These are phyloP conservation scores for Syncephalastrum monosporum DNA, from an alignment of 371 early-diverging fungal genomes.

Conservation along the genomic window DNA sequence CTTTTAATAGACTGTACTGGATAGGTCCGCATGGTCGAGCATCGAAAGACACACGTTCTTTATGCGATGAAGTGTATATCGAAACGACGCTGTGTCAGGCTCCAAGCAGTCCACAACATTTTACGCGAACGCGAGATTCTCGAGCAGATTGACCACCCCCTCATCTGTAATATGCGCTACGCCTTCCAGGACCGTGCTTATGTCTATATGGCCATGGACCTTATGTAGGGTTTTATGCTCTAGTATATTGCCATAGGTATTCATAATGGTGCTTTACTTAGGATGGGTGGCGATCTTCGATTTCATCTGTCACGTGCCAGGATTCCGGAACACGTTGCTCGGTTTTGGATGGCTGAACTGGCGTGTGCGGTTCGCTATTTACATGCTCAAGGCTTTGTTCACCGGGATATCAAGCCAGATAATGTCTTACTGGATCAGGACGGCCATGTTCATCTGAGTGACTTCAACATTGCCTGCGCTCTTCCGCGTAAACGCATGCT, in stretches of 20 bases:
- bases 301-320: constrained; percentile 63
- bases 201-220: constrained; percentile 80
- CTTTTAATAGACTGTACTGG: background rate
- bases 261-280: constrained; percentile 16
- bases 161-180: constrained; percentile 74
- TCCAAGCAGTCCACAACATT: constrained; percentile 66
- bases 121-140: constrained; percentile 73
- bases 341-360: constrained; percentile 73
- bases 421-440: constrained; percentile 70
- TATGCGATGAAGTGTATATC: constrained; percentile 80
- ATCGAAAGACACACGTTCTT: constrained; percentile 46
- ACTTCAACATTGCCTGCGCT: constrained; percentile 72
- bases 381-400: constrained; percentile 70
- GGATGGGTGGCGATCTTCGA: constrained; percentile 80
- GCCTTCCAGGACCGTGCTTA: constrained; percentile 76
- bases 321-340: constrained; percentile 61
- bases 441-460: constrained; percentile 70
- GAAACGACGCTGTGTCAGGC: constrained; percentile 66
- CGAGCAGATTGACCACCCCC: constrained; percentile 69
- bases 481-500: constrained; percentile 35
- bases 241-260: background rate
- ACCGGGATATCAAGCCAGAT: constrained; percentile 78
- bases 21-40: constrained; percentile 69
- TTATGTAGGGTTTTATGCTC: constrained; percentile 49
- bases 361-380: constrained; percentile 68